Conservation (phyloP, 2,329 filamentous ascomycete genomes). For the Nemania sp. region DNA sequence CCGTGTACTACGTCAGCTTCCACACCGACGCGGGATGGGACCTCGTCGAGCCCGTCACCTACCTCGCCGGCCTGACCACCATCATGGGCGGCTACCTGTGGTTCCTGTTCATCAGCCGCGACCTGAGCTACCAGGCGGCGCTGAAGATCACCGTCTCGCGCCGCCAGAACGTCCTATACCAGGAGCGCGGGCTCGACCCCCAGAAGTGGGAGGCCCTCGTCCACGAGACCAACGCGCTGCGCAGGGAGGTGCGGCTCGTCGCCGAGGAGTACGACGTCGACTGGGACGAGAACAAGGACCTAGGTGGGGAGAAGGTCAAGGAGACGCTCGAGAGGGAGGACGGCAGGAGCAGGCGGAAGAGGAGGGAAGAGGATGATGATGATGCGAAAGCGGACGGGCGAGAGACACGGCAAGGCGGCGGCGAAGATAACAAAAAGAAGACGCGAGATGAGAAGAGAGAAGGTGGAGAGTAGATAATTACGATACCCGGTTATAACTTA, state of each 20-base stretch:
- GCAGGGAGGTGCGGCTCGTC: constrained; percentile 78
- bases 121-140: constrained; percentile 83
- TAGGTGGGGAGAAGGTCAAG: constrained; percentile 68
- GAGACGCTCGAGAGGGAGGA: constrained; percentile 60
- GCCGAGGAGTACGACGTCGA: constrained; percentile 89
- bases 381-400: constrained; percentile 43
- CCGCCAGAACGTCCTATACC: constrained; percentile 77
- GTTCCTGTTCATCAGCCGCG: constrained; percentile 91
- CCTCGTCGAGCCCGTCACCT: constrained; percentile 87
- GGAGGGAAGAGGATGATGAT: constrained; percentile 47
- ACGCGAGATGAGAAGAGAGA: constrained; percentile 14
- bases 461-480: not conserved
- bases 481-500: constrained; percentile 7
- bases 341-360: constrained; percentile 43
- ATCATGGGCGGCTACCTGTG: constrained; percentile 91
- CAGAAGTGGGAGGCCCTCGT: constrained; percentile 77
- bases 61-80: constrained; percentile 82
- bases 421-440: constrained; percentile 10
- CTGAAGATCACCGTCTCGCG: constrained; percentile 84
- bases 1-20: constrained; percentile 75
- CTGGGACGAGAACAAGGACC: constrained; percentile 79
- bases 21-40: constrained; percentile 85
- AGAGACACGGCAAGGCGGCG: too few species aligned
- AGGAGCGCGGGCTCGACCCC: constrained; percentile 74
- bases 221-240: constrained; percentile 76